Base-by-base conservation (phyloP, 495 filamentous ascomycete species). In the Xylaria venustula region DNA sequence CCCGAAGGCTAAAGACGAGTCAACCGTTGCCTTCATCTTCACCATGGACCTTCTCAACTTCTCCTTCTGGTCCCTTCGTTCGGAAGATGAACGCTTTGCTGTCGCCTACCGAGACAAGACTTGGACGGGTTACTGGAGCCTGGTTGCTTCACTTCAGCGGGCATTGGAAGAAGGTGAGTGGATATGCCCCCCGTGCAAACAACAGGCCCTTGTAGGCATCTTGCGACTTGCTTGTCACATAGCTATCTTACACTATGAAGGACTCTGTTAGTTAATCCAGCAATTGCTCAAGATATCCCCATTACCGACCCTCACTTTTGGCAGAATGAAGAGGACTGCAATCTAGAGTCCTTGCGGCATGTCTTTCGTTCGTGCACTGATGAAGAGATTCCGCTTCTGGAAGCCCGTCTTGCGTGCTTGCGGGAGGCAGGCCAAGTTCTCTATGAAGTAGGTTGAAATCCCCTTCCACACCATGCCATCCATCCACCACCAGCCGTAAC, bases 11-110 rank as follows among this genome's bases (percentile, higher is more conserved):
- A 90, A 89, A 59, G 84, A 94, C 67, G 87, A 90, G 66, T 83
- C 75, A 37, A 90, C 90, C 0, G 85, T 96, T 11, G 85, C 91
- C 62, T 97, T 98, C 68, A 92, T 98, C 49, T 97, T 98, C 71
- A 89, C 89, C 14, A 95, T 98, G 91, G 94, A 98, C 69, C 71
- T 98, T 14, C 78, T 98, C 56, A 98, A 98, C 71, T 98, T 98
- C 67, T 92, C 86, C 28, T 98, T 98, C 73, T 98, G 93, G 93
- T 93, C 90, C 23, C 87, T 88, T 32, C 77, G 78, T 52, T 55
- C 71, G 2, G 81, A 85, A 32, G 78, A 83, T 11, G 80, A 88
- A 62, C 78, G 90, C 30, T 98, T 95, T 73, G 79, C 87, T 8
- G 79, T 98, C 7, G 86, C 88, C 42, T 98, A 96, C 71, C 82